Evolutionary conservation across 345 rosid species (phyloP), one percentile per base, ranked within the genome.

Genomic region (Bruguiera parviflora): DNA sequence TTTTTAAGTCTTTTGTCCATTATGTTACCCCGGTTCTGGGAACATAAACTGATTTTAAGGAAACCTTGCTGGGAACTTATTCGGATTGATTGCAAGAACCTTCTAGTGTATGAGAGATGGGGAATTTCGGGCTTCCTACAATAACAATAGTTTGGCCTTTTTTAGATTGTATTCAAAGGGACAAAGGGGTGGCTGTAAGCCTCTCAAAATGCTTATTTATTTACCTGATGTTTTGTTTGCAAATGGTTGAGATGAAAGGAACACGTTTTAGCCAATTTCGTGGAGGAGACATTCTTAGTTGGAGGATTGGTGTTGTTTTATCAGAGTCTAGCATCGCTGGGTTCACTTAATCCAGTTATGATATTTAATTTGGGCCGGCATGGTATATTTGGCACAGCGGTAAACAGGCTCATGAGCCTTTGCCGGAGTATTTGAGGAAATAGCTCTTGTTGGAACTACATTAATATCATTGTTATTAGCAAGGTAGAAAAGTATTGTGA

Each of bases 1-100:
- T 16, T 16, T 58, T 60, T 46, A 57, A 56, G 29, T 59, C 57
- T 74, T 25, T 70, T 76, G 18, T 32, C 21, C 29, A 3, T n/a
- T 33, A 32, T 49, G 31, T 71, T 47, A 37, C 53, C 56, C 2
- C 43, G 60, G 64, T 29, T 66, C 60, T 53, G 35, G 31, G 35
- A 28, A 21, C 31, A 10, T 33, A 11, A 53, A 24, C 56, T 56
- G 24, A 29, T 67, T 67, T 71, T 13, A 10, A 4, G 13, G 55
- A 53, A 28, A 61, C 46, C 24, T 31, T n/a, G 60, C 8, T 24
- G 53, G 53, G 16, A 62, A 27, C 5, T 47, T 33, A 11, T 25
- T 32, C 8, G 20, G 24, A 8, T 65, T 57, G n/a, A 33, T 53
- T 59, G n/a, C 21, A 31, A 20, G 35, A 5, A 27, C 65, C 49